Percentiles rank a stretch among this genome's conserved stretches.
Conservation (phyloP, 73 alveolate species). For the Paramecium pentaurelia region DNA sequence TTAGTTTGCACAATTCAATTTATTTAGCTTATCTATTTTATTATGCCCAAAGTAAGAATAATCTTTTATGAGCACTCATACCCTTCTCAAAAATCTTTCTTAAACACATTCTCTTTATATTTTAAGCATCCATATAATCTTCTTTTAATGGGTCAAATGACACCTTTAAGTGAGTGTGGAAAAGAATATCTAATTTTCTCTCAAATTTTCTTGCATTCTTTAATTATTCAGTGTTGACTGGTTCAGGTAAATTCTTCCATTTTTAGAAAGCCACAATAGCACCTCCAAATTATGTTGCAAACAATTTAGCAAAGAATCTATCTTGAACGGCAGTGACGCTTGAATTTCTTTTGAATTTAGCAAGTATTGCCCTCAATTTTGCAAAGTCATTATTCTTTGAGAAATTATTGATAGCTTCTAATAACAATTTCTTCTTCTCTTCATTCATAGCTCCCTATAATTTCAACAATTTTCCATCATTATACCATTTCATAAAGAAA, state of each 20-base stretch:
- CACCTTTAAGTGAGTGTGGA: not conserved
- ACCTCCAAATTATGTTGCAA: constrained; percentile 21
- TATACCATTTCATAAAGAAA: not conserved
- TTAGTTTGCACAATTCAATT: constrained; percentile 21
- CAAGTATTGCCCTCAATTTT: not conserved
- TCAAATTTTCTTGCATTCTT: constrained; percentile 38
- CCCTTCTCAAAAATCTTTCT: not conserved
- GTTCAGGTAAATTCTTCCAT: constrained; percentile 42
- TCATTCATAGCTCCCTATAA: not conserved
- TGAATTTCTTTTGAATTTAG: constrained; percentile 1
- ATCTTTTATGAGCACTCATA: constrained; percentile 35
- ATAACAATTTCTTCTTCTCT: constrained; percentile 2
- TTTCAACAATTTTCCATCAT: not conserved
- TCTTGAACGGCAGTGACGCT: not conserved
- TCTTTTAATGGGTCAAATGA: constrained; percentile 46
- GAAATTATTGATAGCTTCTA: not conserved
- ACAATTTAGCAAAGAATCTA: constrained; percentile 31
- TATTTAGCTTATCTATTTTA: constrained; percentile 20
- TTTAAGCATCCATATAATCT: not conserved
- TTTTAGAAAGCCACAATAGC: not conserved
- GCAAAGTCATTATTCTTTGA: not conserved
- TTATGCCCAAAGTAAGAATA: constrained; percentile 19
- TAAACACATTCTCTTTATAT: not conserved
- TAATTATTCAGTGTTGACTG: not conserved
- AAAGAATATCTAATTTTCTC: not conserved